A percentile compares a stretch with the other conserved stretches of the same genome.
Conservation (phyloP, 192 early-diverging fungal species). For the Podila epigama region DNA sequence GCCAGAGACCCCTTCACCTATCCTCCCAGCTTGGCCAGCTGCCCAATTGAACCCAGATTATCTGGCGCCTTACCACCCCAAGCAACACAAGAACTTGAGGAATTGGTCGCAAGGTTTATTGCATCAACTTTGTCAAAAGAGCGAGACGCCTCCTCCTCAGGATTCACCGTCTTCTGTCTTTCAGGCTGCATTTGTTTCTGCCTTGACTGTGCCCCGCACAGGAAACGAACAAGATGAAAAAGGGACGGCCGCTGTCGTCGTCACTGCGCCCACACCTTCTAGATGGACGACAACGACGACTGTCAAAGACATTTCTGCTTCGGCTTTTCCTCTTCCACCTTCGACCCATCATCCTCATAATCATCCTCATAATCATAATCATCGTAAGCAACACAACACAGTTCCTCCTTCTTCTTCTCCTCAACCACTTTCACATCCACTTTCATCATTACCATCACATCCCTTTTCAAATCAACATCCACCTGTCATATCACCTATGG, state of each 20-base stretch:
- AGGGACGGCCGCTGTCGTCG: background rate
- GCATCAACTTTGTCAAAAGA: conserved; percentile 21
- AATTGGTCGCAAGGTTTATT: conserved; percentile 24
- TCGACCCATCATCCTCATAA: background rate
- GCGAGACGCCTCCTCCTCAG: background rate
- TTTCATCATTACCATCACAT: background rate
- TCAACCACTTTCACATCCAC: background rate
- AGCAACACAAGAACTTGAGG: conserved; percentile 25
- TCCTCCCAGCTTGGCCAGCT: conserved; percentile 27
- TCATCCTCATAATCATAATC: background rate
- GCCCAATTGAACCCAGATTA: conserved; percentile 18
- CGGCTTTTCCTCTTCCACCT: conserved; percentile 3
- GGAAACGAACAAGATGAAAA: too few relatives aligned
- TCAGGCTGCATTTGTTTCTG: background rate
- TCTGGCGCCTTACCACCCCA: conserved; percentile 36
- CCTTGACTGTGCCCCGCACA: background rate
- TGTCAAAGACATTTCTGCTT: background rate
- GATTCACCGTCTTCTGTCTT: background rate
- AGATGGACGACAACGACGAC: too few relatives aligned
- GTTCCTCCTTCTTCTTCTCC: too few relatives aligned
- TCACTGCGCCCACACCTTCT: background rate
- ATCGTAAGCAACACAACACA: background rate
- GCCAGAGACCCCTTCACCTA: conserved; percentile 30
- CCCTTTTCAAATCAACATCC: background rate
- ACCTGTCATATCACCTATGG: background rate